Conservation (phyloP, 495 filamentous ascomycete genomes). For the Annulohypoxylon stygium region DNA sequence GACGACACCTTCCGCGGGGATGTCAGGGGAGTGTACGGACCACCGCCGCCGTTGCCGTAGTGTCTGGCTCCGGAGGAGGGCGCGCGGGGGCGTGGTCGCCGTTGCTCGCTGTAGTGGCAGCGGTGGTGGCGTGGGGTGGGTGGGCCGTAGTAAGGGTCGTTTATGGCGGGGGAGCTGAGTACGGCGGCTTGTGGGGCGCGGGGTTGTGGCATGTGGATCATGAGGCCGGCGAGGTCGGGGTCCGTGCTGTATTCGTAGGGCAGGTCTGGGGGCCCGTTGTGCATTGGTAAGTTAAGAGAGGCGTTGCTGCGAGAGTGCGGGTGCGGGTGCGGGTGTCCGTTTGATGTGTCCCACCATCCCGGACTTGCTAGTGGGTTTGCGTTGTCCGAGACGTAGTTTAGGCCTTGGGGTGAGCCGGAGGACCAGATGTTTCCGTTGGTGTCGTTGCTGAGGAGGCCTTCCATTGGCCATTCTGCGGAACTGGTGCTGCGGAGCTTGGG, state of each 20-base stretch:
- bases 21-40: conserved; percentile 31
- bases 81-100: conserved; percentile 57
- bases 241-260: conserved; percentile 48
- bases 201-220: conserved; percentile 58
- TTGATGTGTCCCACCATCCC: conserved; percentile 50
- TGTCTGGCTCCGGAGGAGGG: conserved; percentile 60
- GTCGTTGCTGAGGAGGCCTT: conserved; percentile 41
- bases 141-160: conserved; percentile 12
- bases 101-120: conserved; percentile 38
- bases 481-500: conserved; percentile 43
- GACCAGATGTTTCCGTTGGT: conserved; percentile 39
- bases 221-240: conserved; percentile 52
- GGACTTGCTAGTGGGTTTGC: conserved; percentile 26
- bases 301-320: conserved; percentile 18
- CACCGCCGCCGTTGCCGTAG: conserved; percentile 37
- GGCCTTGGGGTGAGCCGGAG: conserved; percentile 25
- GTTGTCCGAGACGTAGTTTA: conserved; percentile 22
- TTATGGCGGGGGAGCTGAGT: conserved; percentile 20
- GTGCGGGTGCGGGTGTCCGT: conserved; percentile 24
- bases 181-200: conserved; percentile 41
- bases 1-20: conserved; percentile 56
- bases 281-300: conserved; percentile 39
- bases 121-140: conserved; percentile 28
- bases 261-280: conserved; percentile 42
- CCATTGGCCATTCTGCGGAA: conserved; percentile 52